phyloP scores from a whole-genome alignment of 2,329 filamentous ascomycete species.

The Claviceps monticola region DNA sequence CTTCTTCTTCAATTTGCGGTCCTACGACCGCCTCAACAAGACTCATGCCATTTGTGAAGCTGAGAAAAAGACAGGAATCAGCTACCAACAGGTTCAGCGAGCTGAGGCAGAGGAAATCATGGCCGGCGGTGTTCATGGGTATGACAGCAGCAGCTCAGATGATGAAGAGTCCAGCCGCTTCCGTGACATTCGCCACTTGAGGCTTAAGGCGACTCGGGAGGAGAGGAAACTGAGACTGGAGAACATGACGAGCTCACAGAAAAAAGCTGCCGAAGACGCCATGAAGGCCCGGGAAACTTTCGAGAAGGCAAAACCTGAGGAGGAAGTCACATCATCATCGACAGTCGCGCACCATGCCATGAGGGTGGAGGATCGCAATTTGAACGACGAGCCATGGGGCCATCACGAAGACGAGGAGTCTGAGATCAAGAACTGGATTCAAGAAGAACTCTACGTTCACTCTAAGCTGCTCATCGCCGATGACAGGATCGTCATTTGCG shows the following conservation, averaged over 20 bases:
- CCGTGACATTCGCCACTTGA: conserved; percentile 1
- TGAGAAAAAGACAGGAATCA: conserved; percentile 69
- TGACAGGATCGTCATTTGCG: conserved; percentile 72
- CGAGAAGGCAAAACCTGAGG: conserved; percentile 30
- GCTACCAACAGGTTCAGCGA: conserved; percentile 74
- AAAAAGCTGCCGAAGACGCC: conserved; percentile 23
- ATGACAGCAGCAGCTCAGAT: conserved; percentile 24
- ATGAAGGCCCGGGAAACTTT: conserved; percentile 38
- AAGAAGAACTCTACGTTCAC: conserved; percentile 93
- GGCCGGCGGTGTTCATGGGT: conserved; percentile 55
- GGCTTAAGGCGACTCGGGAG: conserved; percentile 22
- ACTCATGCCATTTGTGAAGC: conserved; percentile 59
- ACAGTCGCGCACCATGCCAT: conserved; percentile 68
- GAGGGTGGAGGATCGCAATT: conserved; percentile 40
- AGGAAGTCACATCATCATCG: conserved; percentile 23
- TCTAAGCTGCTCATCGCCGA: conserved; percentile 83
- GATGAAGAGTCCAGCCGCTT: conserved; percentile 3
- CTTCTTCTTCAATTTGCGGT: conserved; percentile 87
- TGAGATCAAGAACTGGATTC: conserved; percentile 80
- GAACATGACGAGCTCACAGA: conserved; percentile 11
- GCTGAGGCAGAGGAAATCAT: conserved; percentile 85
- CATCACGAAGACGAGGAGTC: conserved; percentile 48
- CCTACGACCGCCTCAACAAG: conserved; percentile 83
- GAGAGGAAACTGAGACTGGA: neutral
- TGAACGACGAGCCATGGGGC: conserved; percentile 62